Conservation (phyloP, 2,329 filamentous ascomycete genomes). For the Pezicula carpinea region DNA sequence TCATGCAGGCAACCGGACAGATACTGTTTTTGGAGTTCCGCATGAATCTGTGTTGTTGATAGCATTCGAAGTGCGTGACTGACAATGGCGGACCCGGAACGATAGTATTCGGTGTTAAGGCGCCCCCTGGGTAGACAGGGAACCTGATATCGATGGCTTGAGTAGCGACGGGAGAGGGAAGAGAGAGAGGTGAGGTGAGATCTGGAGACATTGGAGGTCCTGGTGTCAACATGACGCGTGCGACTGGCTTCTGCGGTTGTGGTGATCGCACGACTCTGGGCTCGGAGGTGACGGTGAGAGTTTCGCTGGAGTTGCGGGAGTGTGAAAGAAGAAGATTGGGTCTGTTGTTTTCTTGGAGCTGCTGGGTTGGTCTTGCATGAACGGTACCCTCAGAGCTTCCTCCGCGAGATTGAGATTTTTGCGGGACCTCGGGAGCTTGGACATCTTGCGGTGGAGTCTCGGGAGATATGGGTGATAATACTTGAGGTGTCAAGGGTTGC, state of each 20-base stretch:
- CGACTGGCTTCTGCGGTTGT: slow-evolving; percentile 19
- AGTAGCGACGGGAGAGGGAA: slow-evolving; percentile 1
- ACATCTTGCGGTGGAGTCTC: slow-evolving; percentile 19
- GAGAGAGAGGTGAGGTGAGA: slow-evolving; percentile 11
- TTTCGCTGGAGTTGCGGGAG: slow-evolving; percentile 20
- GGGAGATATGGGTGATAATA: slow-evolving; percentile 18
- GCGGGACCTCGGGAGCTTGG: slow-evolving; percentile 13
- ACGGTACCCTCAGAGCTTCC: neutral
- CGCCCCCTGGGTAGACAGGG: slow-evolving; percentile 12
- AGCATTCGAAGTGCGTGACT: slow-evolving; percentile 25
- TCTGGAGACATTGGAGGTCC: slow-evolving; percentile 12
- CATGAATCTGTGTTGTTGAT: slow-evolving; percentile 26
- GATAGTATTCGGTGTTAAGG: slow-evolving; percentile 14
- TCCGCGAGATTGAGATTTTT: slow-evolving; percentile 16
- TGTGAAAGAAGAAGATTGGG: slow-evolving; percentile 11
- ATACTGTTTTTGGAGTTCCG: slow-evolving; percentile 21
- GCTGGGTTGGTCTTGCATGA: slow-evolving; percentile 1
- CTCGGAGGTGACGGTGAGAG: slow-evolving; percentile 23
- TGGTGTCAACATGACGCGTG: slow-evolving; percentile 20
- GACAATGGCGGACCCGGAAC: slow-evolving; percentile 17
- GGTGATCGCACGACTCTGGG: slow-evolving; percentile 17
- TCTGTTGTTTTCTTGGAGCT: slow-evolving; percentile 1
- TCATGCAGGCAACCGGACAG: slow-evolving; percentile 28
- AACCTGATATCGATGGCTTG: slow-evolving; percentile 12
- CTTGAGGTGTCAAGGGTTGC: slow-evolving; percentile 11